Evolutionary conservation across 2,329 filamentous ascomycete species (phyloP).

Genomic region (Camillea tinctor): DNA sequence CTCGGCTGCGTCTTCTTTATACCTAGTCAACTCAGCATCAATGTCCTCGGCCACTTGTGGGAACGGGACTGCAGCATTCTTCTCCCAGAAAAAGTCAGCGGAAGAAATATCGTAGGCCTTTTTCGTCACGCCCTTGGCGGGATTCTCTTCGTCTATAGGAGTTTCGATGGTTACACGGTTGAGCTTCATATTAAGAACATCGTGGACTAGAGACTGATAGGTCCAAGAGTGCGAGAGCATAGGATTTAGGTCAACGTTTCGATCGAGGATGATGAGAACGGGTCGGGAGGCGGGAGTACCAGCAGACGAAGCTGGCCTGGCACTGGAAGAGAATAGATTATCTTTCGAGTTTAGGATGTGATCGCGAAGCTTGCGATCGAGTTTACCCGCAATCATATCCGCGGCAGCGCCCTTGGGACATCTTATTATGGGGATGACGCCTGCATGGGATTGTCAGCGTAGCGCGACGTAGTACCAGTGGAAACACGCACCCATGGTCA

Average conservation of each 20-base stretch:
- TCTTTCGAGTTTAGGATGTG: conserved; percentile 98
- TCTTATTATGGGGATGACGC: conserved; percentile 90
- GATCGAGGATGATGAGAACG: conserved; percentile 88
- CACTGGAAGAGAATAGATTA: conserved; percentile 78
- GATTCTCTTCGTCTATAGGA: conserved; percentile 73
- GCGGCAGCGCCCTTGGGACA: conserved; percentile 91
- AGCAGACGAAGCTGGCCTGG: conserved; percentile 56
- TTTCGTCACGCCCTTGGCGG: conserved; percentile 73
- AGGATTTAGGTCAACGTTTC: conserved; percentile 91
- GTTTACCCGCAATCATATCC: conserved; percentile 89
- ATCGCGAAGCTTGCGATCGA: conserved; percentile 93
- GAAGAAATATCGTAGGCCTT: conserved; percentile 87
- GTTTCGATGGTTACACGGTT: conserved; percentile 94
- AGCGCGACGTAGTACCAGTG: neutral
- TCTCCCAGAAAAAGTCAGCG: conserved; percentile 95
- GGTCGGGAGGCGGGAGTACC: conserved; percentile 74
- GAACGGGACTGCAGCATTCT: conserved; percentile 87
- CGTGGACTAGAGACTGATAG: conserved; percentile 67
- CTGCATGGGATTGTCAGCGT: conserved; percentile 39
- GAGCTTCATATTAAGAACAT: conserved; percentile 75
- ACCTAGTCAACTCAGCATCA: conserved; percentile 86
- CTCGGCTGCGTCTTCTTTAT: conserved; percentile 92
- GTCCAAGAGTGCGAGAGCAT: conserved; percentile 98
- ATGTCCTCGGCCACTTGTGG: conserved; percentile 96
- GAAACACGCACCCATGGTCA: conserved; percentile 77